Evolutionary conservation across 345 rosid genomes (phyloP), one percentile per base, ranked within the genome.

Genomic region (Rhodomyrtus tomentosa): DNA sequence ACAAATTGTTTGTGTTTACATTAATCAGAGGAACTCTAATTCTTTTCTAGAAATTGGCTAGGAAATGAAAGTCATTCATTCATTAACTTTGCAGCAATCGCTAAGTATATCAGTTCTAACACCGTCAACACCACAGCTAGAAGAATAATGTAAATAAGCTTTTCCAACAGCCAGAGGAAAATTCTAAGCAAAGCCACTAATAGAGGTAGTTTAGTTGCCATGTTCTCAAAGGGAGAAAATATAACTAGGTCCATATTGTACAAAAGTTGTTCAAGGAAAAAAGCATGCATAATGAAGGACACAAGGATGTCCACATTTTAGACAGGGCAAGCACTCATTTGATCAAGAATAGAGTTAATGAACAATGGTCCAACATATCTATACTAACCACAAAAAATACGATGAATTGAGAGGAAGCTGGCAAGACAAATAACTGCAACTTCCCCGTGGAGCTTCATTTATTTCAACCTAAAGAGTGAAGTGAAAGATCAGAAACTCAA

Each of bases 371-470:
- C 38, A 50, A 38, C 36, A 80, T 81, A 59, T 49, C 59, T 48
- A 86, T 85, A 91, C 94, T 91, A 80, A 97, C 99, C 98, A 83
- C 94, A 91, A 87, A 90, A 85, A 87, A 93, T 90, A 86, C 68
- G 95, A 83, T 87, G 94, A 87, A 95, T 52, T 86, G 90, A 87
- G 87, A 92, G 87, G 85, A 95, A 85, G 83, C 89, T 36, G 82
- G 90, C 36, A 68, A 94, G 86, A 89, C 86, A 88, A 74, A 86
- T 82, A 86, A 97, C 86, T 29, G 84, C 86, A 21, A 89, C 87
- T 89, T 86, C 85, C 82, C 89, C 88, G 85, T 85, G 89, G 80
- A 88, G 89, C 94, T 90, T 95, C 96, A 92, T 95, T 86, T 91
- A 85, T 84, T 82, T 86, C 86, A 62, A 82, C 81, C 85, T 50